Percentiles rank a stretch among this genome's conserved stretches.
Evolutionary conservation across 257 asterid species (phyloP).

Genomic region (Nicotiana attenuata): DNA sequence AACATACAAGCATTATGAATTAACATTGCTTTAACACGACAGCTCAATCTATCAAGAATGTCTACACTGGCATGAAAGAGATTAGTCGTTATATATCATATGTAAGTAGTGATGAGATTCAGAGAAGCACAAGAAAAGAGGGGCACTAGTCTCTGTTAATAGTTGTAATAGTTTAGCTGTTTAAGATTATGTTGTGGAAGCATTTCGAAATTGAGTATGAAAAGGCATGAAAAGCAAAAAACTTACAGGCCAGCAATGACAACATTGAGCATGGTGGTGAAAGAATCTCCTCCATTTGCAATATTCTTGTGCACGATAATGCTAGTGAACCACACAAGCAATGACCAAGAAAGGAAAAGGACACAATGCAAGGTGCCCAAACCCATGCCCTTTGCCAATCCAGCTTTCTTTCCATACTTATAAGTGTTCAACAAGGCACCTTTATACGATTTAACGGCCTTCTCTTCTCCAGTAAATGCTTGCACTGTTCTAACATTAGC

Average conservation of each 20-base stretch:
- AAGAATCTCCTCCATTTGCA: slow-evolving; percentile 92
- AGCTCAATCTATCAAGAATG: neutral
- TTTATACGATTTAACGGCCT: slow-evolving; percentile 61
- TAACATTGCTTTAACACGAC: neutral
- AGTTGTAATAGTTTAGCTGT: neutral
- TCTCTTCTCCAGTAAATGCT: slow-evolving; percentile 94
- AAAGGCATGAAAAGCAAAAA: neutral
- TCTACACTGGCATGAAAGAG: neutral
- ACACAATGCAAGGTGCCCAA: slow-evolving; percentile 87
- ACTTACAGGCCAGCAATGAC: slow-evolving; percentile 95
- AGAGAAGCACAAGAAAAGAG: neutral
- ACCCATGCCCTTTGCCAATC: slow-evolving; percentile 93
- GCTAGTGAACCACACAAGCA: slow-evolving; percentile 97
- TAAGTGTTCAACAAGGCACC: slow-evolving; percentile 60
- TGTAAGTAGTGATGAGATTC: neutral
- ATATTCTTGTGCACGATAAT: slow-evolving; percentile 76
- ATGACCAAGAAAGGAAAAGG: slow-evolving; percentile 89
- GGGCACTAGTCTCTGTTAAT: neutral
- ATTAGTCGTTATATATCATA: neutral
- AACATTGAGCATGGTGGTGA: slow-evolving; percentile 97
- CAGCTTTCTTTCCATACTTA: slow-evolving; percentile 76
- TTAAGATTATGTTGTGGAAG: neutral
- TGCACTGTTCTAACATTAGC: slow-evolving; percentile 93
- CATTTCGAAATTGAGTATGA: neutral
- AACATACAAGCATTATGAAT: neutral